Evolutionary conservation across 768 basidiomycete genomes (phyloP), one percentile per base, ranked within the genome.

Genomic region (Russula lepida): DNA sequence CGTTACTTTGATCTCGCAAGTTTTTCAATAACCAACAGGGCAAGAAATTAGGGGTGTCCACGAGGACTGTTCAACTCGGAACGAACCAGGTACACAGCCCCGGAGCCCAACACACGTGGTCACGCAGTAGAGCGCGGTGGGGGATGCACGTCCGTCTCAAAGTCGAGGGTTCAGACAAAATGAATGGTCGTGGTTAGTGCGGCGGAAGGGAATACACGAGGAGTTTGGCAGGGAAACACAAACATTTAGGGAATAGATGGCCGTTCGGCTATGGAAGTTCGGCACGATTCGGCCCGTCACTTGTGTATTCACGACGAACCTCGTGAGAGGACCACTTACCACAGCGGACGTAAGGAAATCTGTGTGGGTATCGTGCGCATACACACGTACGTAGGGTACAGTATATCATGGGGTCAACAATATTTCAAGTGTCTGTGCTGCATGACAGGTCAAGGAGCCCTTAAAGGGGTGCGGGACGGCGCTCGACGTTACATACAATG

Each of bases 1-100:
- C 35, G 37, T 32, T 32, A 33, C 43, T 12, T 19, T 27, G 9
- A 25, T 28, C 25, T 46, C 43, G 11, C 41, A 35, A 23, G 11
- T 44, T 21, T 35, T 54, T 32, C 30, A 21, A 49, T 7, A 37
- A 47, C 37, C 4, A 55, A 49, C 39, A 54, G 8, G 47, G 53
- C 59, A 55, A 32, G 23, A 33, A 39, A 27, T 48, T 55, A 55
- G 54, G 60, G 60, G 54, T 35, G 54, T 41, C 32, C 59, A 56
- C 48, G 32, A 60, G 33, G 53, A n/a, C 33, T 43, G 30, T 21
- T 6, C 25, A 37, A 37, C 35, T 37, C 35, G 35, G 6, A 27
- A 35, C 15, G 33, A 37, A 11, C 35, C 51, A 54, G 46, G 52
- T 19, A 48, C 58, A 25, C 13, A 13, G 8, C 25, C 32, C 33